phyloP scores from a whole-genome alignment of 495 filamentous ascomycete species.

The Daldinia childiae region DNA sequence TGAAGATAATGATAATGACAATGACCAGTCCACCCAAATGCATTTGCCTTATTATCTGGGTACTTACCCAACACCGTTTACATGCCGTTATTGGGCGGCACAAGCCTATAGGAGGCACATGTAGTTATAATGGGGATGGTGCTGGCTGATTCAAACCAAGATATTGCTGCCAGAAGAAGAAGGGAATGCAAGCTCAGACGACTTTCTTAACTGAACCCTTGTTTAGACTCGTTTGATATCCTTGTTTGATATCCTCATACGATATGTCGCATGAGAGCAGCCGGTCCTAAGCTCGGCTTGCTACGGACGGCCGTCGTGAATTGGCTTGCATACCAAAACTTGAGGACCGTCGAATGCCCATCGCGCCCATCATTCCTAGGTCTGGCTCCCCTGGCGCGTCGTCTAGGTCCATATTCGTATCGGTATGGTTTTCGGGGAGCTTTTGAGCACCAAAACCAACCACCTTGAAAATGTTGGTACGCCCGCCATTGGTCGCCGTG shows the following conservation, averaged over 20 bases:
- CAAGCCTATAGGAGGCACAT: too few relatives aligned
- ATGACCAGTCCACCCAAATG: constrained; percentile 30
- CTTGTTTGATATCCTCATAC: background rate
- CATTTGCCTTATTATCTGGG: constrained; percentile 3
- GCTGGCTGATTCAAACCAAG: constrained; percentile 10
- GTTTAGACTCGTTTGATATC: background rate
- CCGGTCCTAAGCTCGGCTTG: constrained; percentile 51
- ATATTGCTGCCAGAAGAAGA: constrained; percentile 8
- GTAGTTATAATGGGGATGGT: background rate
- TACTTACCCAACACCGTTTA: constrained; percentile 24
- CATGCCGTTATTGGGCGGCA: constrained; percentile 8
- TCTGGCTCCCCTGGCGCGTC: constrained; percentile 60
- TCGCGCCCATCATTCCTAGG: constrained; percentile 43
- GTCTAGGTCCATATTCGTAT: constrained; percentile 48
- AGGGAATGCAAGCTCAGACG: background rate
- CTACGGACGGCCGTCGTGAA: constrained; percentile 55
- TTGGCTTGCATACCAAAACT: constrained; percentile 56
- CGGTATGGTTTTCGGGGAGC: constrained; percentile 56
- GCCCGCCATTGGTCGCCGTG: constrained; percentile 70
- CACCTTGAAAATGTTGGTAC: constrained; percentile 65
- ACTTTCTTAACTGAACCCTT: background rate
- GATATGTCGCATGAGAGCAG: background rate
- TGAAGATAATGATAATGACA: constrained; percentile 24
- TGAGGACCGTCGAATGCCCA: constrained; percentile 51
- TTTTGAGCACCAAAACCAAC: constrained; percentile 57